These are phyloP conservation scores for Teratosphaeria pseudoeucalypti DNA, from an alignment of 2,329 filamentous ascomycete genomes.

Conservation along the genomic window DNA sequence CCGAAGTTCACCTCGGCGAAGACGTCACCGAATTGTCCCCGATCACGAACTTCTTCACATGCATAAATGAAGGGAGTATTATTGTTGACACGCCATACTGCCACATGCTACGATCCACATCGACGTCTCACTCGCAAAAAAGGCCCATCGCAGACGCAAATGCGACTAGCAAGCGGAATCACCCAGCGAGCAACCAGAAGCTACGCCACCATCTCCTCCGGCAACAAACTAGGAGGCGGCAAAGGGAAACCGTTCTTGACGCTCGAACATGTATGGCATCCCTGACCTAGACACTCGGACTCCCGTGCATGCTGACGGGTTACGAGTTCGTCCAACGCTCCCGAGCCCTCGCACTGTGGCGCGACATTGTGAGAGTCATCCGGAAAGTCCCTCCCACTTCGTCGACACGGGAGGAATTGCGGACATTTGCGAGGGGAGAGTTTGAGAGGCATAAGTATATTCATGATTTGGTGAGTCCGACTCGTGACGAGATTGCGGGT, in stretches of 20 bases:
- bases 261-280: conserved; percentile 25
- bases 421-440: conserved; percentile 38
- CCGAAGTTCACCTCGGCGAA: not conserved
- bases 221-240: conserved; percentile 13
- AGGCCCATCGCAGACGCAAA: not conserved
- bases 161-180: not conserved
- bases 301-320: not conserved
- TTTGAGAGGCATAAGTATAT: conserved; percentile 38
- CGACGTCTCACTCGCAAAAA: not conserved
- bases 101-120: not conserved
- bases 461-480: conserved; percentile 31
- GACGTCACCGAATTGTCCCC: not conserved
- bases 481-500: not conserved
- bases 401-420: conserved; percentile 33
- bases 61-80: not conserved
- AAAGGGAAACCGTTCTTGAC: conserved; percentile 24
- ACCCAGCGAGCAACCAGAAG: not conserved
- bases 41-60: not conserved
- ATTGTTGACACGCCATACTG: not conserved
- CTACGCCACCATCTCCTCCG: conserved; percentile 22
- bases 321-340: conserved; percentile 40
- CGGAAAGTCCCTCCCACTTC: conserved; percentile 23
- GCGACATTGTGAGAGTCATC: conserved; percentile 36
- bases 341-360: conserved; percentile 37
- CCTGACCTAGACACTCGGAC: not conserved